Evolutionary conservation across 2,329 filamentous ascomycete genomes (phyloP).

Genomic region (Clonostachys chloroleuca): DNA sequence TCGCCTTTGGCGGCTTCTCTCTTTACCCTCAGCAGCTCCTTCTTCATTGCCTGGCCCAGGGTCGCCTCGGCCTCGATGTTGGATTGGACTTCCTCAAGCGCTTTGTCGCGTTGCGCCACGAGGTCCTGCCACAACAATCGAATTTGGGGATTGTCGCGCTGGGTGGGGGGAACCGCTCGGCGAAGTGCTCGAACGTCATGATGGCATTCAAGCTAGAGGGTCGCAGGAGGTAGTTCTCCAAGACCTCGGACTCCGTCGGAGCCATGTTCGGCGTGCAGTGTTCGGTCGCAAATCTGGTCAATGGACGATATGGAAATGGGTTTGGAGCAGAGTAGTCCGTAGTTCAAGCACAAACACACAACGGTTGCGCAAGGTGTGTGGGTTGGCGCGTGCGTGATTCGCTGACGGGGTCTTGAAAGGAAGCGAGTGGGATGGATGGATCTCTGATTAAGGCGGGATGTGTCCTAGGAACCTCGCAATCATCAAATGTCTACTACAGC

Average conservation of each 20-base stretch:
- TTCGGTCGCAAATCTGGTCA: too few species aligned
- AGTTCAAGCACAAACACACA: too few species aligned
- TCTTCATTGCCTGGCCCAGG: conserved; percentile 52
- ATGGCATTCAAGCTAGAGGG: conserved; percentile 71
- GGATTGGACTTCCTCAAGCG: conserved; percentile 61
- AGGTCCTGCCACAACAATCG: conserved; percentile 74
- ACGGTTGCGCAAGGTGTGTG: too few species aligned
- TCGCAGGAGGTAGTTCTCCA: conserved; percentile 73
- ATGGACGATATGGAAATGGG: too few species aligned
- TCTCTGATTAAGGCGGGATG: too few species aligned
- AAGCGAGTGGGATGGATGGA: too few species aligned
- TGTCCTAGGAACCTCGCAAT: too few species aligned
- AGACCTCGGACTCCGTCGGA: conserved; percentile 69
- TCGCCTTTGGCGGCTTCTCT: conserved; percentile 51
- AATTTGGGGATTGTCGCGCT: conserved; percentile 63
- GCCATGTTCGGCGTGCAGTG: conserved; percentile 44
- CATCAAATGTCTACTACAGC: too few species aligned
- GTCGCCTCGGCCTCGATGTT: conserved; percentile 64
- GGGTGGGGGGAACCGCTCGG: conserved; percentile 68
- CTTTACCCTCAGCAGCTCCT: conserved; percentile 50
- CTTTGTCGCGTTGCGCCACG: conserved; percentile 65
- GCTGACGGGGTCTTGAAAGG: too few species aligned
- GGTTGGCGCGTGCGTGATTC: too few species aligned
- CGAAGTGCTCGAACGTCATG: conserved; percentile 71
- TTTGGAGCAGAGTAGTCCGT: too few species aligned